A percentile compares a stretch with the other conserved stretches of the same genome.
Conservation (phyloP, 352 stramenopile genomes). For the Detonula confervacea region DNA sequence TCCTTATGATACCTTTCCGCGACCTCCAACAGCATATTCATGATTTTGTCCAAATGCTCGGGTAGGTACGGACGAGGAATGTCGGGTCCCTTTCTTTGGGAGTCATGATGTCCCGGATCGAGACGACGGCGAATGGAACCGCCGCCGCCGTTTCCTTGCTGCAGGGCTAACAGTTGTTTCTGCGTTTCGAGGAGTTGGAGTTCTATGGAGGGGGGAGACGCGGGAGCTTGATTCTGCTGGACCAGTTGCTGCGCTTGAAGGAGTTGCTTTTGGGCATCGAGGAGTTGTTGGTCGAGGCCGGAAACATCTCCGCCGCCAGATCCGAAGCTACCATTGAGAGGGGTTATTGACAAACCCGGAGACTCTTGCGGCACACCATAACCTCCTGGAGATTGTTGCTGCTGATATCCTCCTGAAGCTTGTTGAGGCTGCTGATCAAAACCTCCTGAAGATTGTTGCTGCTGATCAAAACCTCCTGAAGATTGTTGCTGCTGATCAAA, state of each 20-base stretch:
- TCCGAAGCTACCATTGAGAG: too few relatives aligned
- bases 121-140: constrained; percentile 30
- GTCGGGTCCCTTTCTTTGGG: constrained; percentile 40
- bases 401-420: neutral
- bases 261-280: too few relatives aligned
- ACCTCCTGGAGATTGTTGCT: neutral
- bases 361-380: too few relatives aligned
- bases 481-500: constrained; percentile 2
- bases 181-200: too few relatives aligned
- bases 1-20: constrained; percentile 25
- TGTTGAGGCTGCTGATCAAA: constrained; percentile 8
- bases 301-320: too few relatives aligned
- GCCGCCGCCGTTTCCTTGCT: too few relatives aligned
- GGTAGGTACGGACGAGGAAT: constrained; percentile 46
- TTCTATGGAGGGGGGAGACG: too few relatives aligned
- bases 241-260: too few relatives aligned
- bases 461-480: neutral
- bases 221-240: too few relatives aligned
- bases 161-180: too few relatives aligned
- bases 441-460: constrained; percentile 10
- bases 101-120: constrained; percentile 54
- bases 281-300: too few relatives aligned
- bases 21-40: constrained; percentile 46
- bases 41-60: constrained; percentile 48
- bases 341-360: too few relatives aligned